Base-by-base conservation (phyloP, 2,329 filamentous ascomycete species). In the Apiospora pterosperma region DNA sequence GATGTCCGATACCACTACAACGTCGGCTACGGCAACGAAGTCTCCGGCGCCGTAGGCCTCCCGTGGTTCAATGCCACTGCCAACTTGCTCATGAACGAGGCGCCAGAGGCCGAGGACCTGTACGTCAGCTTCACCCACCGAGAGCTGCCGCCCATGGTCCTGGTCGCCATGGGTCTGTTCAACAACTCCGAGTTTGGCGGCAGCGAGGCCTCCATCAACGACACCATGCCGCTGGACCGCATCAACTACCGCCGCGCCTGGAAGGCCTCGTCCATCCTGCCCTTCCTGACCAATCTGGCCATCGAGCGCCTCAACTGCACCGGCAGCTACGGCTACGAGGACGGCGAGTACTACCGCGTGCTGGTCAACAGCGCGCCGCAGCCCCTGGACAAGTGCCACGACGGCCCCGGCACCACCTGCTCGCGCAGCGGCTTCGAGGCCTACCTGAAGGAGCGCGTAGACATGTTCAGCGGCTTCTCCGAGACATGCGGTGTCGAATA, bases 71-170 rank as follows among this genome's bases (percentile, higher is more conserved):
- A 89, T 67, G 84, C 87, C 0, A 88, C 87, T 0, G 80, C 86
- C 0, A 70, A 77, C 11, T 76, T 86, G 0, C 76, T 89, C 11
- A 71, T 86, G 62, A 74, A 69, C 31, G 67, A 75, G 1, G 69
- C 73, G 1, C 19, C 28, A 16, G 68, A 74, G 6, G 72, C 71
- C 14, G 82, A 91, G 70, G 86, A 90, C 64, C 79, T 91, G 8
- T 89, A 88, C 71, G 80, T 91, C 44, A 88, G 86, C 62, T 91
- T 91, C 77, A 91, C 89, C 0, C 89, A 91, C 73, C 85, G 89
- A 23, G 88, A 91, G 73, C 77, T 91, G 2, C 88, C 88, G 1
- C 88, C 89, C 1, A 88, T 87, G 65, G 86, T 90, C 1, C 77
- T 88, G 1, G 88, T 90, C 1, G 88, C 89, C 0, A 82, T 91